Percentiles rank a stretch among this genome's conserved stretches.
Conservation (phyloP, 73 alveolate species). For the Symbiodinium natans region DNA sequence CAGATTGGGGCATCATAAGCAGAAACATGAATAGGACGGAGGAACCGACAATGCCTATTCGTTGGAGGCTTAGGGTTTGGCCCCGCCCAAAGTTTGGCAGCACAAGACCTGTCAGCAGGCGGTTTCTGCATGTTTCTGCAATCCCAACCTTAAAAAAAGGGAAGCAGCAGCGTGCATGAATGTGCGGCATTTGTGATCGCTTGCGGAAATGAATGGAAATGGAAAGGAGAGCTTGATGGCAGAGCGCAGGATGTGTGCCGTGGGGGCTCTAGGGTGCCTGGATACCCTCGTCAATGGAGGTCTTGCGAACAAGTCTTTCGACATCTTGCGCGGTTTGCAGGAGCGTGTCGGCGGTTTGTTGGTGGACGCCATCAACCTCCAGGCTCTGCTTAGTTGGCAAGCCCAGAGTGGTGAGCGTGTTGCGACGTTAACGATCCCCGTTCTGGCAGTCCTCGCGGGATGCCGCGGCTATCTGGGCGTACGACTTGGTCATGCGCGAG, state of each 20-base stretch:
- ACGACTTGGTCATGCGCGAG: conserved; percentile 85
- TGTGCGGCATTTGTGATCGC: too few species aligned
- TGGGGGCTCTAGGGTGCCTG: too few species aligned
- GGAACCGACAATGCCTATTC: not conserved
- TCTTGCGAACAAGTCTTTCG: too few species aligned
- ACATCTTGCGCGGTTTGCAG: too few species aligned
- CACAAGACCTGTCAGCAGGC: conserved; percentile 1
- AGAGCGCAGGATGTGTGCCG: too few species aligned
- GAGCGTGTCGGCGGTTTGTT: conserved; percentile 88
- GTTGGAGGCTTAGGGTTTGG: too few species aligned
- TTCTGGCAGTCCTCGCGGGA: conserved; percentile 79
- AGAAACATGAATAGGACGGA: too few species aligned
- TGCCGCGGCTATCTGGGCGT: conserved; percentile 89
- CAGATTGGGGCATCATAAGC: conserved; percentile 28
- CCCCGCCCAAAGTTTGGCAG: not conserved
- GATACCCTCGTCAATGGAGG: too few species aligned
- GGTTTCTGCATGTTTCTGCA: not conserved
- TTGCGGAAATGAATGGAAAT: too few species aligned
- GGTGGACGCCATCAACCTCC: conserved; percentile 87
- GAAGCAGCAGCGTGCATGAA: too few species aligned
- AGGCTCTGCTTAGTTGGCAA: not conserved
- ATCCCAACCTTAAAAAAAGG: not conserved
- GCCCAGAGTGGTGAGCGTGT: too few species aligned
- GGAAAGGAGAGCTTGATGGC: too few species aligned
- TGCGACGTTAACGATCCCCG: not conserved